Evolutionary conservation across 495 filamentous ascomycete genomes (phyloP), one percentile per base, ranked within the genome.

Genomic region (Apodospora peruviana): DNA sequence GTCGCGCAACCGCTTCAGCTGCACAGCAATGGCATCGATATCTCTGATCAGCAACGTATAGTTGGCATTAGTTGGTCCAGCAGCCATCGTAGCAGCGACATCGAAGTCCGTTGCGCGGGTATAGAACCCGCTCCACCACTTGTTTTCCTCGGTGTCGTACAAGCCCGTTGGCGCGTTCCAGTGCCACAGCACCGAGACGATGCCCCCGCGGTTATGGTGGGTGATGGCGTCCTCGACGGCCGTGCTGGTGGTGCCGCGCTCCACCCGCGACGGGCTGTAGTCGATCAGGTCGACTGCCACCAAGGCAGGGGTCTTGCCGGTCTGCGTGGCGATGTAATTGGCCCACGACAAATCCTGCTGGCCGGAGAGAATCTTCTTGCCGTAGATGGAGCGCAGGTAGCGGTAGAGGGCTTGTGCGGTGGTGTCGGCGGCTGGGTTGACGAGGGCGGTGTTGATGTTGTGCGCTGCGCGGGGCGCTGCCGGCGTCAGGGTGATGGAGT

Each of bases 101-200:
- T 75, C 64, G 25, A 74, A 75, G n/a, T 71, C 67, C 3, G 68
- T 69, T 12, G 70, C 66, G 38, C 60, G 56, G 20, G 70, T 74
- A 41, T 76, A 76, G 58, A 76, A 75, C 10, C 71, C 73, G 11
- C 53, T 52, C 66, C 66, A 77, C 73, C 73, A 76, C n/a, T 52
- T 56, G 12, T 72, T 58, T 21, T 65, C 69, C 3, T 37, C 53
- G 4, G 67, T 74, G 51, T 76, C 68, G 48, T 61, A 67, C 24
- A 64, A 39, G 0, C 65, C 61, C 1, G 59, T 48, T 3, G 67
- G 68, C 0, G 65, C 63, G 36, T 67, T 68, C 70, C 70, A 74
- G 55, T 75, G 73, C 73, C 73, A 76, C 7, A 64, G 55, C 10
- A 75, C 62, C 0, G 72, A 65, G 7, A 76, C 59, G 42, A 76